These are phyloP conservation scores for Melanomma pulvis-pyrius DNA, from an alignment of 495 filamentous ascomycete species.

Conservation along the genomic window DNA sequence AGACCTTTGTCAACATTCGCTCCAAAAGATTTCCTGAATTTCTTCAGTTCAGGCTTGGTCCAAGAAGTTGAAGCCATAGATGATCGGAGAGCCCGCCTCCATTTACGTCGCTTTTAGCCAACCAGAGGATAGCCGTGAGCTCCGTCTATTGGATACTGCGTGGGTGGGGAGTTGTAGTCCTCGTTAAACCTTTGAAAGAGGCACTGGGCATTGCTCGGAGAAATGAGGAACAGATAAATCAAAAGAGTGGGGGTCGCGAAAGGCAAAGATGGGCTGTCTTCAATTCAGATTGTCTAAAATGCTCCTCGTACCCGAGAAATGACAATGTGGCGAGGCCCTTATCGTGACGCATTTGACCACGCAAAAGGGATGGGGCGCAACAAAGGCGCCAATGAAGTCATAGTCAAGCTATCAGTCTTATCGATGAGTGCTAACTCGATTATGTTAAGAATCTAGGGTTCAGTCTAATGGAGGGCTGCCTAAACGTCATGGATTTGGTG, in stretches of 20 bases:
- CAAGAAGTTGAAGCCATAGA: slow-evolving; percentile 16
- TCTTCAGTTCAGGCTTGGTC: slow-evolving; percentile 20
- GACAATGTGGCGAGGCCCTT: slow-evolving; percentile 15
- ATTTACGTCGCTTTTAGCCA: no score
- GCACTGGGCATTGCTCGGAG: no score
- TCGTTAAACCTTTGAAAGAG: no score
- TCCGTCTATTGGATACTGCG: no score
- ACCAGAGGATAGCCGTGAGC: no score
- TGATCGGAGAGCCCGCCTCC: no score
- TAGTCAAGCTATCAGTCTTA: background rate
- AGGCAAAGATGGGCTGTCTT: background rate
- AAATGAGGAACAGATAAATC: no score
- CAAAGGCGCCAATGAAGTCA: background rate
- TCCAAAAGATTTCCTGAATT: slow-evolving; percentile 21
- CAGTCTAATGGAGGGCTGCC: no score
- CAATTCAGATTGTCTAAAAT: slow-evolving; percentile 16
- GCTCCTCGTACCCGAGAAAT: slow-evolving; percentile 12
- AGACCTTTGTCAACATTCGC: background rate
- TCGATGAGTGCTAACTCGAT: background rate
- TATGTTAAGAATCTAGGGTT: no score
- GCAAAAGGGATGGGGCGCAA: background rate
- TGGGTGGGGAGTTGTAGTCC: no score
- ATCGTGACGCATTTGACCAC: slow-evolving; percentile 19
- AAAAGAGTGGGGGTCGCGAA: no score
- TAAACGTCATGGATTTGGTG: no score